Conservation (phyloP, 768 basidiomycete species). For the Tulasnella sp. region DNA sequence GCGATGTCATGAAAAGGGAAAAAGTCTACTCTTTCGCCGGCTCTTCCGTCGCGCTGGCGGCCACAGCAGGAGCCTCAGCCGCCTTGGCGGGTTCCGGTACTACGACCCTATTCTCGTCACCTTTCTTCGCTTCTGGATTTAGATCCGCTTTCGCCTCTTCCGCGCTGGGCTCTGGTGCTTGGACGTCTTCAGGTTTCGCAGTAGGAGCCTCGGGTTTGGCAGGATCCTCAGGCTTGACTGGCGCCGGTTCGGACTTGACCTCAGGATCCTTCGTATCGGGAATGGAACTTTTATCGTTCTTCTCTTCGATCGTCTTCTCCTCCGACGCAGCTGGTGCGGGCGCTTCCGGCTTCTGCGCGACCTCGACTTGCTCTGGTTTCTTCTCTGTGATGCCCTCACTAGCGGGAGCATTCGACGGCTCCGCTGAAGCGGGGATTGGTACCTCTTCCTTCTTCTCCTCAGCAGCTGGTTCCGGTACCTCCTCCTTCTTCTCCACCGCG, state of each 20-base stretch:
- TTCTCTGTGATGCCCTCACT: background rate
- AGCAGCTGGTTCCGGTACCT: background rate
- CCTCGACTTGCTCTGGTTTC: background rate
- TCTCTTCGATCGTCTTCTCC: background rate
- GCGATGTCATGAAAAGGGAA: too few relatives aligned
- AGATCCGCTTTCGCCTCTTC: background rate
- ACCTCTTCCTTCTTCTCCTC: background rate
- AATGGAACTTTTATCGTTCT: background rate
- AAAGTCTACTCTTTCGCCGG: background rate
- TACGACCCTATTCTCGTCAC: background rate
- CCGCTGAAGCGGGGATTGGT: background rate
- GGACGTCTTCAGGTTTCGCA: background rate
- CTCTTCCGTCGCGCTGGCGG: background rate
- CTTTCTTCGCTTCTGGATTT: background rate
- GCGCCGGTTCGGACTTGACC: background rate
- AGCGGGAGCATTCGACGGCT: background rate
- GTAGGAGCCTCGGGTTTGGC: background rate
- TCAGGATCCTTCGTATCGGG: too few relatives aligned
- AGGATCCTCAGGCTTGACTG: background rate
- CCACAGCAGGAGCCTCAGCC: background rate
- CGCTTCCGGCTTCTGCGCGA: background rate
- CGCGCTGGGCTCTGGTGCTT: background rate
- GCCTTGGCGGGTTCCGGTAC: background rate
- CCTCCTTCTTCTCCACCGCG: background rate
- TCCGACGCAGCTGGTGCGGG: background rate